Percentiles rank a stretch among this genome's conserved stretches.
Evolutionary conservation across 2,329 filamentous ascomycete species (phyloP).

Genomic region (Metarhizium rileyi): DNA sequence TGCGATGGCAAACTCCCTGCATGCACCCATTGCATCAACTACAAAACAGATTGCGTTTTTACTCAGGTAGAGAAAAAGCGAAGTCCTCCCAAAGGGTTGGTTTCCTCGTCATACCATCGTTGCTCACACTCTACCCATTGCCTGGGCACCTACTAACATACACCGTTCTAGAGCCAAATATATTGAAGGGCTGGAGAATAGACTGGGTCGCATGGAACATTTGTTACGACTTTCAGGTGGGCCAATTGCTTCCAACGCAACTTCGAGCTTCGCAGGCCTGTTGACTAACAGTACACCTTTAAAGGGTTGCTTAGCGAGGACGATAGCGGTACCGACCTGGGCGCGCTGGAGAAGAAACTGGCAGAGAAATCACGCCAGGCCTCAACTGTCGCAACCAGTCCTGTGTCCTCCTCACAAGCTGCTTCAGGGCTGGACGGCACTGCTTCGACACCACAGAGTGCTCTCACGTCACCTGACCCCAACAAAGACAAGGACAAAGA

Average conservation of each 20-base stretch:
- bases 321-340: conserved; percentile 78
- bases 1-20: conserved; percentile 93
- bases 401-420: conserved; percentile 41
- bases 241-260: not conserved
- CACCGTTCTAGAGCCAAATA: conserved; percentile 68
- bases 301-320: conserved; percentile 71
- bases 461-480: conserved; percentile 43
- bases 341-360: conserved; percentile 71
- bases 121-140: not conserved
- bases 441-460: conserved; percentile 41
- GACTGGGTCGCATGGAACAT: conserved; percentile 91
- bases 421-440: conserved; percentile 32
- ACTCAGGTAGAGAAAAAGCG: conserved; percentile 99
- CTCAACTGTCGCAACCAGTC: conserved; percentile 35
- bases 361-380: conserved; percentile 46
- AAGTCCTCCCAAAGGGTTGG: conserved; percentile 89
- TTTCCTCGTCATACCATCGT: not conserved
- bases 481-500: conserved; percentile 24
- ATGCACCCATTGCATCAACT: conserved; percentile 93
- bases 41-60: conserved; percentile 96
- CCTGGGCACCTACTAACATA: conserved; percentile 11
- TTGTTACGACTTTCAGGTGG: conserved; percentile 73
- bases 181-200: conserved; percentile 92
- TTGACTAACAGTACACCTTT: not conserved
- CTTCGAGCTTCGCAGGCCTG: not conserved